Conservation (phyloP, 768 basidiomycete species). For the Podaxis sp. region DNA sequence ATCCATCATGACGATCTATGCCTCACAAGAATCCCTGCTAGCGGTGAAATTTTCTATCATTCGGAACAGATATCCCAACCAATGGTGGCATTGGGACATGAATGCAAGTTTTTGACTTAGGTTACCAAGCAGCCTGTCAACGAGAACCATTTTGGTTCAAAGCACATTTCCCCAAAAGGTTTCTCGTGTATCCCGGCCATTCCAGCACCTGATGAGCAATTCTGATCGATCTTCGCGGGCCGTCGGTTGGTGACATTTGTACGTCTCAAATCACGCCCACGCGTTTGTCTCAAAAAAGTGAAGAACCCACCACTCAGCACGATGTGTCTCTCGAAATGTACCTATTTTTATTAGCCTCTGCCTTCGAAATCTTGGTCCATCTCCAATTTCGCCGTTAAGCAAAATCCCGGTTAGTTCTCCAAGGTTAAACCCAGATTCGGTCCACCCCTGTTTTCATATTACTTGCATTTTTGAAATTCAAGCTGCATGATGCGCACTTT, state of each 20-base stretch:
- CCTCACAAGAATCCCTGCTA: not conserved
- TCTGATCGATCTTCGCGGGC: not conserved
- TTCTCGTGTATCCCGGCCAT: not conserved
- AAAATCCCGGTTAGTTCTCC: constrained; percentile 1
- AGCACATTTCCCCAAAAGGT: not conserved
- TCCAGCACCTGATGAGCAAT: not conserved
- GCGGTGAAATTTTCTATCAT: not conserved
- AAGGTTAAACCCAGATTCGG: constrained; percentile 3
- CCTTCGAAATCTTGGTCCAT: constrained; percentile 9
- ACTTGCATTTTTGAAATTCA: not conserved
- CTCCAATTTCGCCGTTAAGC: constrained; percentile 1
- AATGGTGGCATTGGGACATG: not conserved
- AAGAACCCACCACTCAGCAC: not conserved
- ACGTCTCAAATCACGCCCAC: not conserved
- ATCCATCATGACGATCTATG: too few species aligned
- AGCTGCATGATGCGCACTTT: not conserved
- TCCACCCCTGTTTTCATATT: not conserved
- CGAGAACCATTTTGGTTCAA: not conserved
- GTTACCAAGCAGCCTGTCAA: not conserved
- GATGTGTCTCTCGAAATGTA: constrained; percentile 4
- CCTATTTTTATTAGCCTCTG: constrained; percentile 6
- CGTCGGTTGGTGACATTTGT: not conserved
- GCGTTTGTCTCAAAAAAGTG: not conserved
- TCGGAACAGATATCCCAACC: not conserved
- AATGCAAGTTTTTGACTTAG: not conserved